A percentile compares a stretch with the other conserved stretches of the same genome.
phyloP scores from a whole-genome alignment of 352 stramenopile species.

The Ochromonadaceae sp. region DNA sequence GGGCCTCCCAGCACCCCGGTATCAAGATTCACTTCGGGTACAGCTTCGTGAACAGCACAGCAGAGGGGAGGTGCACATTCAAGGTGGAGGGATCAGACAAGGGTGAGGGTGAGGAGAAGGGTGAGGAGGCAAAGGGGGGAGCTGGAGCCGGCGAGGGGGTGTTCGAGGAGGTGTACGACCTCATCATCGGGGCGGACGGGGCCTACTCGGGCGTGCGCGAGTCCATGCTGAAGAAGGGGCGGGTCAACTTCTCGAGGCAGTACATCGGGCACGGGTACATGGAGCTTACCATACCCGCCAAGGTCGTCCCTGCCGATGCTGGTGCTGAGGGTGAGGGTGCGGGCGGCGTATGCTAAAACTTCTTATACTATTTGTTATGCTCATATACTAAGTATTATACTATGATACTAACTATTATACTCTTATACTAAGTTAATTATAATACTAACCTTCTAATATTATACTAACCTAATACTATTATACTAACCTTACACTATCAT shows the following conservation, averaged over 20 bases:
- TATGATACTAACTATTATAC: too few species aligned
- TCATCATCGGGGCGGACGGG: conserved; percentile 31
- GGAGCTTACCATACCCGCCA: conserved; percentile 26
- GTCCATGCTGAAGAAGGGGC: conserved; percentile 17
- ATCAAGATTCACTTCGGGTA: conserved; percentile 22
- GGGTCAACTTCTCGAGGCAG: conserved; percentile 22
- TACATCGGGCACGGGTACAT: conserved; percentile 36
- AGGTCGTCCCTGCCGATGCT: not conserved
- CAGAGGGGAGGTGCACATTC: not conserved
- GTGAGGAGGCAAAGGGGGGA: not conserved
- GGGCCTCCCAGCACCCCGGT: not conserved
- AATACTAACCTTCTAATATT: too few species aligned
- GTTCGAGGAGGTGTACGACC: conserved; percentile 1
- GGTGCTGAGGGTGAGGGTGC: conserved; percentile 6
- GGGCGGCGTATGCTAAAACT: too few species aligned
- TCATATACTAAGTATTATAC: too few species aligned
- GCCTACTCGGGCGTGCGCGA: conserved; percentile 28
- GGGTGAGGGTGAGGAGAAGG: too few species aligned
- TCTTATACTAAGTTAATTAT: too few species aligned
- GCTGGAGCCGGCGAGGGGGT: not conserved
- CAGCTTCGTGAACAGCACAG: conserved; percentile 11
- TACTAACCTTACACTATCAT: too few species aligned
- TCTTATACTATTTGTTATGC: too few species aligned
- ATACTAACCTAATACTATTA: too few species aligned
- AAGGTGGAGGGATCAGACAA: conserved; percentile 6